Evolutionary conservation across 345 rosid species (phyloP).

Genomic region (Luvunga scandens): DNA sequence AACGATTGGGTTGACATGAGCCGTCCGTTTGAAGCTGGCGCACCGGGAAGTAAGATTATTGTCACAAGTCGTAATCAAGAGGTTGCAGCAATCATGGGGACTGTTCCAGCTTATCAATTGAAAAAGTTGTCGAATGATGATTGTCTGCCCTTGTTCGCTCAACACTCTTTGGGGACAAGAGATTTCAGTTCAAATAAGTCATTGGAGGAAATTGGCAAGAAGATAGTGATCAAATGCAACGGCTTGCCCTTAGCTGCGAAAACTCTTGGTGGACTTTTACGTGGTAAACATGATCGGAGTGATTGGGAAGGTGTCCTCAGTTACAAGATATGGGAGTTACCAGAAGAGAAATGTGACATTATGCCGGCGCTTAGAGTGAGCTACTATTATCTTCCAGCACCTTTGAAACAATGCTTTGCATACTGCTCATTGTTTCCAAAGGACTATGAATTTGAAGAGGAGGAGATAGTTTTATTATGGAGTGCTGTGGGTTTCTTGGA

Average conservation of each 20-base stretch:
- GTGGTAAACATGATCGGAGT: fast-evolving
- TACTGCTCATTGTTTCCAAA: conserved; percentile 5
- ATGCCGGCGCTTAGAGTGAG: background rate
- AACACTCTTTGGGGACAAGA: background rate
- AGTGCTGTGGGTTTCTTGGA: background rate
- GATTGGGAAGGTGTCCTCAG: background rate
- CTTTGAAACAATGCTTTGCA: conserved; percentile 1
- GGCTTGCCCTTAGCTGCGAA: background rate
- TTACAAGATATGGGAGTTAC: background rate
- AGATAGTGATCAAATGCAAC: background rate
- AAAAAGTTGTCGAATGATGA: background rate
- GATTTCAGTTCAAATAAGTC: background rate
- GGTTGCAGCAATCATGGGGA: background rate
- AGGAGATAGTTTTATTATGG: conserved; percentile 5
- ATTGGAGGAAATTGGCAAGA: background rate
- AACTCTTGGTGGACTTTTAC: background rate
- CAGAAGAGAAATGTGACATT: background rate
- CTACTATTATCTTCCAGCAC: background rate
- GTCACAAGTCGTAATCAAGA: background rate
- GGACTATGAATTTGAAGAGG: conserved; percentile 5
- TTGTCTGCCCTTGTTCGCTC: background rate
- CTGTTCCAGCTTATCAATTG: background rate
- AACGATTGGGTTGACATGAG: background rate
- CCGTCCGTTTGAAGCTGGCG: background rate
- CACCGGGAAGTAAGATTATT: background rate